Percentiles rank a stretch among this genome's conserved stretches.
Evolutionary conservation across 2,329 filamentous ascomycete species (phyloP).

Genomic region (Pyrenophora seminiperda): DNA sequence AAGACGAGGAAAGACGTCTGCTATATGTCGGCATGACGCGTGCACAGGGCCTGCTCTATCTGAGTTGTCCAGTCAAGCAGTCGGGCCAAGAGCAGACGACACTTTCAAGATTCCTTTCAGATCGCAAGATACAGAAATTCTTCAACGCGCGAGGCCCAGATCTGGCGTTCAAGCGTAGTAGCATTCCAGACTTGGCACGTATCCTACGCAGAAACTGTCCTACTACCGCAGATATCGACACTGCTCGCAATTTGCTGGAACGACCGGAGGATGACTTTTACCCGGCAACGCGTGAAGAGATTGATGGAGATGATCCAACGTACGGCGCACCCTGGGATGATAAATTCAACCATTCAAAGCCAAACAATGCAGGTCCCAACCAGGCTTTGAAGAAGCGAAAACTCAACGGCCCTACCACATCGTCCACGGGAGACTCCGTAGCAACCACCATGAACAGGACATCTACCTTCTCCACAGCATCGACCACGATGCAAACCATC

Average conservation of each 20-base stretch:
- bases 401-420: conserved; percentile 23
- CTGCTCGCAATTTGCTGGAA: conserved; percentile 32
- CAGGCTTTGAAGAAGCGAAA: conserved; percentile 35
- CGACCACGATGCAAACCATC: conserved; percentile 27
- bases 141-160: conserved; percentile 68
- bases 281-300: conserved; percentile 44
- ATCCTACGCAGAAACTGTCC: conserved; percentile 72
- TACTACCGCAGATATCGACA: conserved; percentile 46
- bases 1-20: conserved; percentile 83
- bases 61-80: conserved; percentile 77
- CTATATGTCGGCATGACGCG: conserved; percentile 97
- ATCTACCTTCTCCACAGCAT: conserved; percentile 35
- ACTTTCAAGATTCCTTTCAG: conserved; percentile 73
- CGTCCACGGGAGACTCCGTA: conserved; percentile 11
- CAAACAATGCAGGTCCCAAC: conserved; percentile 8
- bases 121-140: conserved; percentile 56
- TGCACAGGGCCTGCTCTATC: conserved; percentile 82
- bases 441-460: conserved; percentile 40
- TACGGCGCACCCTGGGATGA: conserved; percentile 24
- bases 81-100: conserved; percentile 66
- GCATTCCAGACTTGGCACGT: conserved; percentile 69
- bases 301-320: conserved; percentile 34
- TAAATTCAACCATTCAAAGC: conserved; percentile 8
- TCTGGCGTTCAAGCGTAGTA: conserved; percentile 63
- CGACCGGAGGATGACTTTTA: conserved; percentile 44